Percentiles rank a stretch among this genome's conserved stretches.
Conservation (phyloP, 805 yeast genomes). For the Candida insectorum region DNA sequence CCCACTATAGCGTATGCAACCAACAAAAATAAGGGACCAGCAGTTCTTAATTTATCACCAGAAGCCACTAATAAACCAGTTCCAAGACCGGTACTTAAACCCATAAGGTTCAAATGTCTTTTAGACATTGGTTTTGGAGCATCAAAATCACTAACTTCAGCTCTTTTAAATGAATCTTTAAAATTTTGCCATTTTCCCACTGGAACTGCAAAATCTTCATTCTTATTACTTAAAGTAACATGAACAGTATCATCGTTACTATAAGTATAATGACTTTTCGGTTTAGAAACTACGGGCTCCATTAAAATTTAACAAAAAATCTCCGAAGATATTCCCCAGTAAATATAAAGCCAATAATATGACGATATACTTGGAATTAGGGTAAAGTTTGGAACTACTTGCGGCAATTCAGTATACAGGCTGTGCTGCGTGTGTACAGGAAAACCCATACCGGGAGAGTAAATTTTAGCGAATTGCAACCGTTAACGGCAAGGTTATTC, state of each 20-base stretch:
- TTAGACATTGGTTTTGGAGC: constrained; percentile 18
- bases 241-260: constrained; percentile 9
- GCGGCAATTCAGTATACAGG: too few species aligned
- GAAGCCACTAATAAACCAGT: constrained; percentile 43
- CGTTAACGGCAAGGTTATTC: too few species aligned
- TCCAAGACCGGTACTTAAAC: constrained; percentile 38
- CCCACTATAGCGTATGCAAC: constrained; percentile 35
- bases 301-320: too few species aligned
- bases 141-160: constrained; percentile 14
- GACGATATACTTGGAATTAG: too few species aligned
- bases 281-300: too few species aligned
- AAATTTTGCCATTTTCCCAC: constrained; percentile 20
- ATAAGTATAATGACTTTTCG: too few species aligned
- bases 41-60: constrained; percentile 31
- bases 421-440: too few species aligned
- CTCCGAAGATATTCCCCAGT: too few species aligned
- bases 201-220: neutral
- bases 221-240: constrained; percentile 1
- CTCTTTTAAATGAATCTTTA: constrained; percentile 26
- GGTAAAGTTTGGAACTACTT: too few species aligned
- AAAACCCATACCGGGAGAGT: too few species aligned
- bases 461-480: too few species aligned
- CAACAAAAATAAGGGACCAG: constrained; percentile 35
- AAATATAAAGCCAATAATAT: too few species aligned
- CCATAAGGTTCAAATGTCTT: constrained; percentile 27